These are phyloP conservation scores for Hymenoscyphus occultus DNA, from an alignment of 2,329 filamentous ascomycete species.

Conservation along the genomic window DNA sequence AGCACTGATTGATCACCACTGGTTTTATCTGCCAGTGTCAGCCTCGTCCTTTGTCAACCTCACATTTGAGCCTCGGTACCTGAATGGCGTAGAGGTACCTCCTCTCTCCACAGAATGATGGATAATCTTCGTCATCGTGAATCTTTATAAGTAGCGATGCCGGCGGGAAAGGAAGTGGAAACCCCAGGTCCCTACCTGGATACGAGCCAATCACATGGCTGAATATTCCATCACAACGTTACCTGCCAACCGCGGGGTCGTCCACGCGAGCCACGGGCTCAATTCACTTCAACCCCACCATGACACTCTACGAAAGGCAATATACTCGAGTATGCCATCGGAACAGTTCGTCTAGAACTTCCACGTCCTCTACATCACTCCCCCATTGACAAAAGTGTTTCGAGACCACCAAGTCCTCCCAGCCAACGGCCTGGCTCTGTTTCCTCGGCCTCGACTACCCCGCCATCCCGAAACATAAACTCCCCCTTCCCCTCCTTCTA, in stretches of 20 bases:
- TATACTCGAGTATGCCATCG: background rate
- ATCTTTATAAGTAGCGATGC: background rate
- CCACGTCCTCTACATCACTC: background rate
- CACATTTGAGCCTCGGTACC: background rate
- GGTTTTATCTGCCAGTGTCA: background rate
- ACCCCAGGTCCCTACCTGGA: background rate
- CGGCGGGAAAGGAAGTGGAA: background rate
- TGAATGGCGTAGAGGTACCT: background rate
- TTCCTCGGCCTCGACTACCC: conserved; percentile 6
- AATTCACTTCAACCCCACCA: background rate
- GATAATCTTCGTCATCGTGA: background rate
- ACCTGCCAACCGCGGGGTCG: background rate
- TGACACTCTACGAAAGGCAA: background rate
- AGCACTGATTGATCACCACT: background rate
- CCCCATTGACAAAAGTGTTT: background rate
- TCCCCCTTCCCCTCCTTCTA: conserved; percentile 10
- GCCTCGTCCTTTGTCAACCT: background rate
- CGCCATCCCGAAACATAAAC: conserved; percentile 16
- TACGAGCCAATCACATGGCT: background rate
- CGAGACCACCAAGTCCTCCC: background rate
- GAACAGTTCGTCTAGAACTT: background rate
- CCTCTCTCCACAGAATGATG: background rate
- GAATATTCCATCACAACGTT: background rate
- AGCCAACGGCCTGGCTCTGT: background rate
- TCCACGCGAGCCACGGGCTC: background rate